A percentile compares a stretch with the other conserved stretches of the same genome.
Conservation (phyloP, 2,329 filamentous ascomycete genomes). For the Didymella pinodella region DNA sequence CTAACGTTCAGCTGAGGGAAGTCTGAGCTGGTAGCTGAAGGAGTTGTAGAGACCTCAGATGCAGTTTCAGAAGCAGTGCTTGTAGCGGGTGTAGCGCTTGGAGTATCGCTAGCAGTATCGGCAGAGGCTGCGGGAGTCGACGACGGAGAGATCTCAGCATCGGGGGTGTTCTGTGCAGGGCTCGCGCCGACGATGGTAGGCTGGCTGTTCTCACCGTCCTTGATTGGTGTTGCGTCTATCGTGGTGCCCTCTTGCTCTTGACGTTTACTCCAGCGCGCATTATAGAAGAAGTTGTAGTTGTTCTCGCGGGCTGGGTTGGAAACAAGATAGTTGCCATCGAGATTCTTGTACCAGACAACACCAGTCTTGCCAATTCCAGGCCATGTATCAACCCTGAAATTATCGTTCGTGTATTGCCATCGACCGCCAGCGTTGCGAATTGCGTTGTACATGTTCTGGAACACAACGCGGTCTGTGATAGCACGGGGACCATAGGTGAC, state of each 20-base stretch:
- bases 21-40: conserved; percentile 2
- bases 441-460: conserved; percentile 19
- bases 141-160: not conserved
- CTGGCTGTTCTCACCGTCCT: not conserved
- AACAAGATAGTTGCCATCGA: conserved; percentile 8
- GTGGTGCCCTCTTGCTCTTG: not conserved
- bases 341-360: conserved; percentile 14
- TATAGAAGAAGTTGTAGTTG: conserved; percentile 17
- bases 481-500: conserved; percentile 5
- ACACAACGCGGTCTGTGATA: conserved; percentile 14
- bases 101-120: not conserved
- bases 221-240: not conserved
- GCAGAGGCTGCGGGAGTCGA: not conserved
- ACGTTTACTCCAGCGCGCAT: conserved; percentile 13
- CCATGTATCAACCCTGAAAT: conserved; percentile 11
- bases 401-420: conserved; percentile 17
- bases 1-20: conserved; percentile 5
- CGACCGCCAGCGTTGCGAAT: conserved; percentile 11
- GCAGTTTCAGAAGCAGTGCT: not conserved
- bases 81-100: not conserved
- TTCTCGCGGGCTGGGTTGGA: conserved; percentile 13
- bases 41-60: not conserved
- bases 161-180: conserved; percentile 14
- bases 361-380: conserved; percentile 2
- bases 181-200: conserved; percentile 1